Percentiles rank a stretch among this genome's conserved stretches.
Conservation (phyloP, 169 alveolate species). For the Plasmodium gaboni region DNA sequence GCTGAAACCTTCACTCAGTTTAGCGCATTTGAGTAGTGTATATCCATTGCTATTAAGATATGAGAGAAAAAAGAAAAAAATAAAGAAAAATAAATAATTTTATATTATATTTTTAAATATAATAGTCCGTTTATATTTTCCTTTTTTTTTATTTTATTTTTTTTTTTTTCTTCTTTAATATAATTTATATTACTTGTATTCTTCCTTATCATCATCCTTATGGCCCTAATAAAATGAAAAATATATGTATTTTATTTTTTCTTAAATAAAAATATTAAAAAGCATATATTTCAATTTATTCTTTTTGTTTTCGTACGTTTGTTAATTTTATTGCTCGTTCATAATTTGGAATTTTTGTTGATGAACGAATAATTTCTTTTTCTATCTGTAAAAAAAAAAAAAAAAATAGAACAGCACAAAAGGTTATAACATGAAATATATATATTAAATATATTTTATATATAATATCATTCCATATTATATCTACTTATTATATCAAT, state of each 20-base stretch:
- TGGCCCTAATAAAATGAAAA: conserved; percentile 17
- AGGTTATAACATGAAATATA: not conserved
- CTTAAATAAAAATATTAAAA: not conserved
- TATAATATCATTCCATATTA: not conserved
- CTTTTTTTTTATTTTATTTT: not conserved
- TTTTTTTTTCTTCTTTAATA: not conserved
- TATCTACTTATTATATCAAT: no score
- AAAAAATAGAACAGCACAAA: not conserved
- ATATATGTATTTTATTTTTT: no score
- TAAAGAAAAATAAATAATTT: not conserved
- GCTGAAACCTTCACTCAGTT: conserved; percentile 78
- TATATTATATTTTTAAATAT: not conserved
- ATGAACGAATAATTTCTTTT: conserved; percentile 37
- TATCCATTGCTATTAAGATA: conserved; percentile 35
- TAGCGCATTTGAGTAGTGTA: conserved; percentile 74
- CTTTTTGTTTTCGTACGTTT: conserved; percentile 17
- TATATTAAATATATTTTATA: conserved; percentile 2
- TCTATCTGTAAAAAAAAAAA: conserved; percentile 38
- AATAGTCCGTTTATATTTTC: not conserved
- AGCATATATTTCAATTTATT: not conserved
- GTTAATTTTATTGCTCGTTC: conserved; percentile 22
- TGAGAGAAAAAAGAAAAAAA: not conserved
- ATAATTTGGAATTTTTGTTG: conserved; percentile 60
- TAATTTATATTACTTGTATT: conserved; percentile 31
- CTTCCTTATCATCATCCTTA: conserved; percentile 24